Base-by-base conservation (phyloP, 495 filamentous ascomycete genomes). In the Schizothecium vesticola region DNA sequence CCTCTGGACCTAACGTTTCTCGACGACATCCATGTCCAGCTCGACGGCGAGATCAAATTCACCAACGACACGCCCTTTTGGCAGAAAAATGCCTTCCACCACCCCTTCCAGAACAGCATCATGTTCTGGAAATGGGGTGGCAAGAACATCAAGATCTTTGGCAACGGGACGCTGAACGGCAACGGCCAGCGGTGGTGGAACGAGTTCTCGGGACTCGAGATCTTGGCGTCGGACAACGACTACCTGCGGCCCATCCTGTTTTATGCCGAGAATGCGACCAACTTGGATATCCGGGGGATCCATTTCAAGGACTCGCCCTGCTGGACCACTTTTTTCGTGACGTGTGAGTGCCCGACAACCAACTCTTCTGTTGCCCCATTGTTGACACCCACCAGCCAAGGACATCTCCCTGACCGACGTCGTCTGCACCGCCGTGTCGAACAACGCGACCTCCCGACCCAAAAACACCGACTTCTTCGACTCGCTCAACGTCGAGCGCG, bases 111-210 rank as follows among this genome's bases (percentile, higher is more conserved):
- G 66, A 85, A 86, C 71, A 85, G 82, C 11, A 83, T 87, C 61
- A 83, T 84, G n/a, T 87, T 86, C 71, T 88, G 85, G 86, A 78
- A 84, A 51, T 87, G 84, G 84, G 86, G 86, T 63, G 86, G 86
- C 7, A 76, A 82, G 61, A 79, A 87, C 71, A 83, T 88, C 73
- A 82, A 82, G 66, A 86, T 88, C 69, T 85, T 80, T 59, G 86
- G 86, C 23, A 71, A 72, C 3, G 86, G 86, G 8, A 76, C 80
- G 19, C 64, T 87, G 36, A 86, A 87, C 70, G 86, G 86, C 0
- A 87, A 87, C 63, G 86, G 86, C 11, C 77, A 79, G 72, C 64
- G 72, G 11, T 79, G 74, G 75, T 78, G 74, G 74, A 73, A 78
- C 55, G 76, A 78, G 60, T 80, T 79, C 59, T 65, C 73, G 16